Conservation (phyloP, 345 rosid genomes). For the Linum trigynum region DNA sequence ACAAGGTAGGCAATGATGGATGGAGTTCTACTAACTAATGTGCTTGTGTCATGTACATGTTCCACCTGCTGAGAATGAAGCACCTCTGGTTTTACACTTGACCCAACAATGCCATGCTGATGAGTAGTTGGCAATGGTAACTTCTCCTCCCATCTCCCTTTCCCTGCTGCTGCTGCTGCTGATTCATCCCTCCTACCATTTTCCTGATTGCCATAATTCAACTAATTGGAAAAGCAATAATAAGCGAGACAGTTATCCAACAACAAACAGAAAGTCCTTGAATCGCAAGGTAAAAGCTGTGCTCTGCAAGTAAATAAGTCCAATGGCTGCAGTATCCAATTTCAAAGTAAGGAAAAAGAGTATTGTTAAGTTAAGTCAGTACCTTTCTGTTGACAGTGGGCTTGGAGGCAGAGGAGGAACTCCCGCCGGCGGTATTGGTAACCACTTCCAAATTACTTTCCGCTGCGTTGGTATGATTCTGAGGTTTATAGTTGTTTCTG, state of each 20-base stretch:
- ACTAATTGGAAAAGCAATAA: conserved; percentile 8
- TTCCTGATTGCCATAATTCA: conserved; percentile 20
- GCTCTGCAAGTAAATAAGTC: too few species aligned
- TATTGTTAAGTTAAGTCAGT: neutral
- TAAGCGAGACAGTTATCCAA: neutral
- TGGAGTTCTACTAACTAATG: too few species aligned
- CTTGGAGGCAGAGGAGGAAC: conserved; percentile 6
- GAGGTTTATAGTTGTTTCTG: conserved; percentile 12
- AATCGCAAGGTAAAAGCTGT: too few species aligned
- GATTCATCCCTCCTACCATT: conserved; percentile 7
- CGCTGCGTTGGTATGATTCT: too few species aligned
- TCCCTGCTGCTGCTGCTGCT: too few species aligned
- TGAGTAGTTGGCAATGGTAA: neutral
- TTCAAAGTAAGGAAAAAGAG: neutral
- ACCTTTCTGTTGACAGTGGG: conserved; percentile 37
- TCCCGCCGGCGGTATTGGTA: too few species aligned
- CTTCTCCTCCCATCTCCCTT: conserved; percentile 3
- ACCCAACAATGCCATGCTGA: neutral
- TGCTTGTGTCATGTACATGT: too few species aligned
- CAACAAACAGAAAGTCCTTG: neutral
- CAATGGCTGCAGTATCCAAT: too few species aligned
- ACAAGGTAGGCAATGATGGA: neutral
- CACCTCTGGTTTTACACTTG: neutral
- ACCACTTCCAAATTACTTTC: too few species aligned
- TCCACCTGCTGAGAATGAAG: conserved; percentile 13